Base-by-base conservation (phyloP, 768 basidiomycete species). In the Trametes cubensis region DNA sequence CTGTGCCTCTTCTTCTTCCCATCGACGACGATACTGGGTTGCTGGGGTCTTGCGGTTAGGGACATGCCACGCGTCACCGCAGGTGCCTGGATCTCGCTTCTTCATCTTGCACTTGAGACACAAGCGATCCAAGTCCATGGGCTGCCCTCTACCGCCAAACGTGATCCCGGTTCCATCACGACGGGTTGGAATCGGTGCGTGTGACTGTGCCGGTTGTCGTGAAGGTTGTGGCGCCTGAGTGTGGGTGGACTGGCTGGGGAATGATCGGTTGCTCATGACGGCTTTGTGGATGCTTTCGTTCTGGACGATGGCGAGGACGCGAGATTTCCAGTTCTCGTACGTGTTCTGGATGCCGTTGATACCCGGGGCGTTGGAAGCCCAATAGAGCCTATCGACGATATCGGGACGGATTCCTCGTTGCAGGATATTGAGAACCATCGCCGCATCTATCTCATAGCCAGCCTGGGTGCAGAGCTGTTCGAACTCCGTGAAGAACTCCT, bases 21-120 rank as follows among this genome's bases (percentile, higher is more conserved):
- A n/a, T n/a, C n/a, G n/a, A n/a, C n/a, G n/a, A n/a, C n/a, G n/a
- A n/a, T n/a, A n/a, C n/a, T n/a, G n/a, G n/a, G n/a, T n/a, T n/a
- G n/a, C n/a, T n/a, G n/a, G n/a, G n/a, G n/a, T 40, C 1, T 17
- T 18, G 14, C 2, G 30, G 34, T 39, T 39, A 6, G 34, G 51
- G 51, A 53, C 20, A 14, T 53, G 51, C 51, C 51, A 53, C n/a
- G 10, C 34, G 34, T 53, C 51, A 20, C 51, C 30, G 14, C 51
- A 53, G 3, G n/a, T 17, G 3, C 51, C 51, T 14, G 14, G 5
- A 3, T 34, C 51, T 20, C 15, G 4, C 30, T 39, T 30, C n/a
- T 18, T 17, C 38, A 18, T 18, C 14, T n/a, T 1, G 6, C 51
- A 53, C 18, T 53, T 53, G 30, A 21, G 2, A 14, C 51, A 53